These are phyloP conservation scores for Penstemon newberryi DNA, from an alignment of 257 asterid genomes.

Conservation along the genomic window DNA sequence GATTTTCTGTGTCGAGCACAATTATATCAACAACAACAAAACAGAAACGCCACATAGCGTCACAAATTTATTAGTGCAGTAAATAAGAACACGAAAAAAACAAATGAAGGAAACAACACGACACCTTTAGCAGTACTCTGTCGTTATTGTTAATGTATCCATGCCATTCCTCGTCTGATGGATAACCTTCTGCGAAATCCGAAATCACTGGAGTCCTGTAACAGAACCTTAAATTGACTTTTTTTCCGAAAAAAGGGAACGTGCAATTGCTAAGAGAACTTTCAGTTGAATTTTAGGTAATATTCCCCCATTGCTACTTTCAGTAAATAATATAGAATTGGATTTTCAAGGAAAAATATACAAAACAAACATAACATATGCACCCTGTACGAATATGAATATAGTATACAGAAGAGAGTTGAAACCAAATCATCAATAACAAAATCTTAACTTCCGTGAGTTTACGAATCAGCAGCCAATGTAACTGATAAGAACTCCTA, in stretches of 20 bases:
- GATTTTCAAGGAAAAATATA: background rate
- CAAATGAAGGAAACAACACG: constrained; percentile 13
- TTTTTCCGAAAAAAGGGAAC: constrained; percentile 7
- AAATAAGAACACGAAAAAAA: constrained; percentile 13
- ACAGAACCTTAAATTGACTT: constrained; percentile 27
- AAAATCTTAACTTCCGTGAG: background rate
- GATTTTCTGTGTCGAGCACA: background rate
- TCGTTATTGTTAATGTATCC: constrained; percentile 78
- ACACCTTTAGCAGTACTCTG: constrained; percentile 90
- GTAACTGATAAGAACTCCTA: background rate
- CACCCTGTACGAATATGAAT: no score
- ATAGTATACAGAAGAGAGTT: no score
- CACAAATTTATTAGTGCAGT: background rate
- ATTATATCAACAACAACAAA: background rate
- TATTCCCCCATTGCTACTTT: background rate
- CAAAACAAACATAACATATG: background rate
- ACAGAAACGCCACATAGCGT: background rate
- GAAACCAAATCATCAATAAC: background rate
- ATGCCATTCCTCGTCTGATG: constrained; percentile 82
- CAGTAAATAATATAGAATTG: no score
- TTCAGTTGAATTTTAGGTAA: background rate
- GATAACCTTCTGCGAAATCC: constrained; percentile 62
- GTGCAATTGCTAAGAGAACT: background rate
- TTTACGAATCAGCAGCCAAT: constrained; percentile 5
- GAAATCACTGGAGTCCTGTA: constrained; percentile 70